phyloP scores from a whole-genome alignment of 2,329 filamentous ascomycete genomes.

The Remersonia thermophila region DNA sequence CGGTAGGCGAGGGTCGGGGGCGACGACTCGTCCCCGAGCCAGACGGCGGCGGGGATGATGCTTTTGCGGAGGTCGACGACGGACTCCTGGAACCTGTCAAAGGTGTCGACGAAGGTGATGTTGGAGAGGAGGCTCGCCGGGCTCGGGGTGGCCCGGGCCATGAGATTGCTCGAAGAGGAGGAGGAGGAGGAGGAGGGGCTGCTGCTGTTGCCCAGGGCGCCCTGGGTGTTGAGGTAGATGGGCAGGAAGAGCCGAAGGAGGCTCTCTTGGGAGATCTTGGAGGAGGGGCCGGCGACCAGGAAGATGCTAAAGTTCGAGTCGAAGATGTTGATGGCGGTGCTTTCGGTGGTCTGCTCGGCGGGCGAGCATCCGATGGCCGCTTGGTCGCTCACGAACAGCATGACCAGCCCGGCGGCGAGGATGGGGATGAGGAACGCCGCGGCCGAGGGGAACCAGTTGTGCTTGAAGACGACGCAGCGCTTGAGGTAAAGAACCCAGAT shows the following conservation, averaged over 20 bases:
- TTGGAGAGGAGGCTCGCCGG: slow-evolving; percentile 21
- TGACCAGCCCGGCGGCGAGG: slow-evolving; percentile 65
- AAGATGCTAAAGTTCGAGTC: slow-evolving; percentile 24
- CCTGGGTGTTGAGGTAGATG: slow-evolving; percentile 20
- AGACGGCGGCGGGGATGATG: slow-evolving; percentile 69
- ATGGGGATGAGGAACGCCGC: slow-evolving; percentile 69
- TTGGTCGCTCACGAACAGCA: slow-evolving; percentile 56
- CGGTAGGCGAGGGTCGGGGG: slow-evolving; percentile 59
- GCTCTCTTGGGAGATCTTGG: slow-evolving; percentile 24
- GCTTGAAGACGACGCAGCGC: slow-evolving; percentile 60
- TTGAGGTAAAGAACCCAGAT: slow-evolving; percentile 65
- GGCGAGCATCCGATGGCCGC: slow-evolving; percentile 40
- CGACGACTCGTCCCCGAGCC: slow-evolving; percentile 50
- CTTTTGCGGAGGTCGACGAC: slow-evolving; percentile 51
- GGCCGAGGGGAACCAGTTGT: slow-evolving; percentile 65
- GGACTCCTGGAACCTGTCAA: slow-evolving; percentile 55
- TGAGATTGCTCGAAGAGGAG: too few relatives aligned
- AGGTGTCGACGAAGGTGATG: slow-evolving; percentile 46
- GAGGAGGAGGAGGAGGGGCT: too few relatives aligned
- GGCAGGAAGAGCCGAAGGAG: slow-evolving; percentile 28
- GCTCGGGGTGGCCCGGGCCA: slow-evolving; percentile 12
- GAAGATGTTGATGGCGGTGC: slow-evolving; percentile 26
- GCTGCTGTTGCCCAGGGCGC: background rate
- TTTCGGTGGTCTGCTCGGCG: slow-evolving; percentile 32
- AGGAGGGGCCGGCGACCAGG: slow-evolving; percentile 32